Percentiles rank a stretch among this genome's conserved stretches.
Evolutionary conservation across 2,329 filamentous ascomycete genomes (phyloP).

Genomic region (Eutypa lata): DNA sequence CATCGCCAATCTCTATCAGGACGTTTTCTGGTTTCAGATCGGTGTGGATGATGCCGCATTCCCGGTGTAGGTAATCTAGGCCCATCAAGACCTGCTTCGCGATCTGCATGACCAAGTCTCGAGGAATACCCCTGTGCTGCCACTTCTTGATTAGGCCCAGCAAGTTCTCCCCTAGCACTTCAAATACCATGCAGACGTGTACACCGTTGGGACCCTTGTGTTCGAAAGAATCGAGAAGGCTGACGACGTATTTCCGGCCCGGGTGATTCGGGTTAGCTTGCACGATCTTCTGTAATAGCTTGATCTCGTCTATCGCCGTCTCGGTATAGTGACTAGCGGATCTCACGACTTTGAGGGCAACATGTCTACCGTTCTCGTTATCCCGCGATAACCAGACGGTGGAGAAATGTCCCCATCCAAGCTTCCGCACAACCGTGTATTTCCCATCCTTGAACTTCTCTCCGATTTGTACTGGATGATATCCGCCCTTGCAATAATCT

Average conservation of each 20-base stretch:
- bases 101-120: constrained; percentile 96
- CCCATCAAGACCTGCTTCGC: constrained; percentile 96
- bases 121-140: constrained; percentile 96
- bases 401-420: constrained; percentile 99
- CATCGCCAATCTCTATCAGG: constrained; percentile 96
- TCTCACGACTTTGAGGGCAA: constrained; percentile 95
- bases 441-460: constrained; percentile 97
- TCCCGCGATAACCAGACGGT: constrained; percentile 86
- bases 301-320: constrained; percentile 98
- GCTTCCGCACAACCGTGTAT: constrained; percentile 93
- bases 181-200: constrained; percentile 99
- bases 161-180: constrained; percentile 93
- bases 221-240: constrained; percentile 92
- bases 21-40: constrained; percentile 98
- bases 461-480: constrained; percentile 90
- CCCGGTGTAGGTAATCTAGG: constrained; percentile 91
- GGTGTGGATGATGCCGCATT: constrained; percentile 98
- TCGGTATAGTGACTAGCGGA: constrained; percentile 98
- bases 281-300: constrained; percentile 94
- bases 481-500: constrained; percentile 98
- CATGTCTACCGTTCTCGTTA: constrained; percentile 86
- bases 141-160: constrained; percentile 95
- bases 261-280: constrained; percentile 93
- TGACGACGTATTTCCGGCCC: constrained; percentile 92
- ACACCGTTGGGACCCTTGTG: constrained; percentile 95